phyloP scores from a whole-genome alignment of 352 stramenopile genomes.

The Phytophthora syringae region DNA sequence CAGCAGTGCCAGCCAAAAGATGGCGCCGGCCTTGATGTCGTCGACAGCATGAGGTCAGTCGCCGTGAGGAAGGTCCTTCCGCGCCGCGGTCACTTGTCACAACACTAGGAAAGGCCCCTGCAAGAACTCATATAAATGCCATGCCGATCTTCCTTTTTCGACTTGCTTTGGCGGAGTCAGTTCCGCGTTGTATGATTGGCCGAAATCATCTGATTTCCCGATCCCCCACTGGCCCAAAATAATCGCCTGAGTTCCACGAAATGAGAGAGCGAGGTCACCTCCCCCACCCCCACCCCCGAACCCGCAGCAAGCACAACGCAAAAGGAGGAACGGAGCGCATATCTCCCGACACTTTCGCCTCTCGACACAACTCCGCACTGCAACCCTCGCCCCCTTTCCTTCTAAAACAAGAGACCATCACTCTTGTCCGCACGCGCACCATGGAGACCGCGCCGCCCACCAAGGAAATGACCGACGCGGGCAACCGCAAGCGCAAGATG shows the following conservation, averaged over 20 bases:
- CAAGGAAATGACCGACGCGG: constrained; percentile 37
- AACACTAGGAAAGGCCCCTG: constrained; percentile 16
- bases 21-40: not conserved
- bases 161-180: constrained; percentile 21
- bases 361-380: too few species aligned
- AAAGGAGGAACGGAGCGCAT: constrained; percentile 24
- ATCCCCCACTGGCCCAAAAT: constrained; percentile 20
- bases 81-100: not conserved
- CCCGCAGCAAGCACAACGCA: constrained; percentile 40
- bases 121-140: not conserved
- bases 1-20: not conserved
- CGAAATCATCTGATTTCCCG: not conserved
- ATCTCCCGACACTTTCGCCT: too few species aligned
- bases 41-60: constrained; percentile 14
- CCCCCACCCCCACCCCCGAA: constrained; percentile 10
- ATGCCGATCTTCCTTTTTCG: constrained; percentile 16
- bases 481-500: constrained; percentile 84
- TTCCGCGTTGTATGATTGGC: constrained; percentile 26
- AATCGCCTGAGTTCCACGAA: constrained; percentile 31
- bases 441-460: constrained; percentile 37
- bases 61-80: constrained; percentile 7
- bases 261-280: constrained; percentile 30
- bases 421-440: constrained; percentile 2
- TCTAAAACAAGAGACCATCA: constrained; percentile 21
- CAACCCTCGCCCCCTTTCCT: not conserved